Base-by-base conservation (phyloP, 2,329 filamentous ascomycete species). In the Epichloe sibirici region DNA sequence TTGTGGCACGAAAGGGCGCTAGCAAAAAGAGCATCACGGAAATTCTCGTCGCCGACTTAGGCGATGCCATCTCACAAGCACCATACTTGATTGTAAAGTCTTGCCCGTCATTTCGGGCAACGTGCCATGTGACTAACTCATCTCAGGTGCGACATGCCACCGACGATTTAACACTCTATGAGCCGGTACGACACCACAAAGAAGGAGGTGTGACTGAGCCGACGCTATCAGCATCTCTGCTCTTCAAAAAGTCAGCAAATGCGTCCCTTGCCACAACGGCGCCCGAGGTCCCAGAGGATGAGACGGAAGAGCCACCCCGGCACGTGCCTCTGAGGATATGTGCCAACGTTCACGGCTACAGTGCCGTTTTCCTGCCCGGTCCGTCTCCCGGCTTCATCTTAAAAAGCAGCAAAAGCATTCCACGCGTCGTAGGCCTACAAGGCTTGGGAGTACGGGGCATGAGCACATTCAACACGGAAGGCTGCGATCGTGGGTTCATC, bases 81-180 rank as follows among this genome's bases (percentile, higher is more conserved):
- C 89, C 91, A 6, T 88, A 95, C 65, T 73, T 98, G 21, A 83
- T 97, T 59, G 87, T 91, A 72, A 70, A 70, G 84, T 48, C 2
- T 28, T 23, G 1, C 37, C n/a, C 3, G 12, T 23, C 17, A 23
- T 37, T 5, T 25, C 35, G 31, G 3, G 31, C 8, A 31, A 31
- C 31, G 31, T 31, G 31, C 31, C 31, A 31, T 31, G 9, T 11
- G 31, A 31, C 31, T 31, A 8, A 31, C 31, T 31, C 31, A 31
- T 34, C 9, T 15, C 38, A 55, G 86, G 72, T 90, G 31, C 86
- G 91, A 49, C 88, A 88, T 48, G 76, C 79, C 9, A 84, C 81
- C 54, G 86, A 95, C 57, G 90, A 97, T 63, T 71, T 97, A 37
- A 85, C 86, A 11, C 78, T 97, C 45, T 98, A 97, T 65, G 83